Base-by-base conservation (phyloP, 2,329 filamentous ascomycete species). In the Alternaria arborescens region DNA sequence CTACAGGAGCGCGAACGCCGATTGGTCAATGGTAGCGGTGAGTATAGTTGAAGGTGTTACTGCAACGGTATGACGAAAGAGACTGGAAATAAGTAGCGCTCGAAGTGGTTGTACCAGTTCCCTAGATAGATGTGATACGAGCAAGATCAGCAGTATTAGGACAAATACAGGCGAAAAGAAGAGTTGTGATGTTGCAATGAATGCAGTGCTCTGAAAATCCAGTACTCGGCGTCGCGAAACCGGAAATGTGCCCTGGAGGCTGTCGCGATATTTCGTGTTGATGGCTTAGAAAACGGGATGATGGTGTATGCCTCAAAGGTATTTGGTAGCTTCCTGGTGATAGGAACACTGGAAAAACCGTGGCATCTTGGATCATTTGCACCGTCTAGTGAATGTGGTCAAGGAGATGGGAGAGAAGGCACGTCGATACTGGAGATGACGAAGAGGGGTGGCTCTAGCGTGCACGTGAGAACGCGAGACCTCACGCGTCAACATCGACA, bases 11-110 rank as follows among this genome's bases (percentile, higher is more conserved):
- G 24, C 34, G 22, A 20, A 14, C 12, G 32, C n/a, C 32, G 3
- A 62, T 55, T 62, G 63, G 60, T 11, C 24, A 40, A n/a, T 22
- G 41, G 58, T 48, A 53, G 62, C 60, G 63, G 58, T 68, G 65
- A 64, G 55, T 22, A 32, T 50, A 50, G 53, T 47, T 52, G 38
- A 14, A 42, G 28, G 60, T 68, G 56, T 38, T 42, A 66, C 58
- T 52, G 61, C 57, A 62, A 68, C 62, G 12, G 62, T 67, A 57
- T 57, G 65, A 67, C 65, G 50, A 50, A 55, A 42, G 40, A 52
- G 28, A 26, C 34, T 58, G 43, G 28, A 48, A 14, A 41, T 18
- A 42, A 42, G 41, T 47, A 60, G 48, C 41, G 32, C 44, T 26
- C 47, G 47, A 28, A 52, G 30, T 16, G 26, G 58, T 57, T n/a